Base-by-base conservation (phyloP, 352 stramenopile genomes). In the Pythium sukuiense region DNA sequence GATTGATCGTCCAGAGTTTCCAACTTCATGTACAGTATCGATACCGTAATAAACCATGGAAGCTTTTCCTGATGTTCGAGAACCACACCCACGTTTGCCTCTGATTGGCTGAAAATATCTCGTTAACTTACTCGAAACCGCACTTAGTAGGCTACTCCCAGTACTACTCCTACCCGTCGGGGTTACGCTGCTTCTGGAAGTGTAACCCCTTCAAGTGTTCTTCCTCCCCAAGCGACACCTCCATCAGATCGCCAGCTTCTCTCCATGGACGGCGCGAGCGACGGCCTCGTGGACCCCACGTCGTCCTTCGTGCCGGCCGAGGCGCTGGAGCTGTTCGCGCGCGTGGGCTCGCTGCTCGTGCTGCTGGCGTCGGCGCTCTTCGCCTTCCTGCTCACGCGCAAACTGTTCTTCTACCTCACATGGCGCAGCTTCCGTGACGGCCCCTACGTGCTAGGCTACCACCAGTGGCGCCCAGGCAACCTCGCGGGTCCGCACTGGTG, bases 391-490 rank as follows among this genome's bases (percentile, higher is more conserved):
- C 71, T 75, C 59, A 73, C 90, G 59, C 83, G 80, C 59, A 90
- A 88, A 32, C 72, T 88, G 46, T 76, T 92, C 57, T 90, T 91
- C 70, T 92, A 86, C 72, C 83, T 92, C 71, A 92, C 83, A 46
- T 90, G 80, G 82, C 81, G 77, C 66, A 87, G 81, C 72, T 93
- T 93, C 73, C 81, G 81, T 26, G 85, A 93, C 59, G 83, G 81
- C 4, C 73, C 80, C 8, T 93, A 93, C 70, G 76, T 80, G 26
- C 49, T 92, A 30, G 85, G 85, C 3, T 61, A 81, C 49, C 85
- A 93, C 60, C 85, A 93, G 64, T 93, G 85, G 85, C 79, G 85
- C 11, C 82, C 83, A 0, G 85, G 81, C 6, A 91, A 91, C 55
- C 75, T 91, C 26, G 81, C 85, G 0, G 85, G 85, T 1, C 80